phyloP scores from a whole-genome alignment of 2,329 filamentous ascomycete genomes.

The Ceratocystis papillata region DNA sequence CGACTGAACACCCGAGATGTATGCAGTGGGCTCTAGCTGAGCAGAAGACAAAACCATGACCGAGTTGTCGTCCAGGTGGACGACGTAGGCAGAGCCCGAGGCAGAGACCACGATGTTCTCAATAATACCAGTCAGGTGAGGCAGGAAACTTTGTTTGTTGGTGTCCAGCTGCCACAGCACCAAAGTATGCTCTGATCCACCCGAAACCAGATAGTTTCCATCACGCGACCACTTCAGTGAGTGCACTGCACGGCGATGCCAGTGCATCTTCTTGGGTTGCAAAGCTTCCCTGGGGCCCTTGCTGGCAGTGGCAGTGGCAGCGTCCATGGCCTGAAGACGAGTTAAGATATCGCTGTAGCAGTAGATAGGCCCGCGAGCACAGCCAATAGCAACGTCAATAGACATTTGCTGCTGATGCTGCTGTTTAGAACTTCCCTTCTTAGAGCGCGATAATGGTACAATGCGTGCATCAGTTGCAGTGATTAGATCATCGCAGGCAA shows the following conservation, averaged over 20 bases:
- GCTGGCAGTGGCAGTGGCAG: slow-evolving; percentile 25
- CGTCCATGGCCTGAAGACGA: slow-evolving; percentile 40
- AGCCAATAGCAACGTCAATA: slow-evolving; percentile 69
- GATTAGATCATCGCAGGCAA: slow-evolving; percentile 52
- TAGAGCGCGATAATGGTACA: slow-evolving; percentile 28
- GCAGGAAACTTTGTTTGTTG: slow-evolving; percentile 67
- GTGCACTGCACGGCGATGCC: slow-evolving; percentile 78
- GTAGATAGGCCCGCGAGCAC: slow-evolving; percentile 63
- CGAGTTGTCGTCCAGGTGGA: slow-evolving; percentile 87
- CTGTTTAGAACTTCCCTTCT: slow-evolving; percentile 21
- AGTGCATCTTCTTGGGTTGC: slow-evolving; percentile 63
- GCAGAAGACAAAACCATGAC: slow-evolving; percentile 81
- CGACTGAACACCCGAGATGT: slow-evolving; percentile 71
- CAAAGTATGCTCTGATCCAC: slow-evolving; percentile 78
- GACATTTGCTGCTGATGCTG: slow-evolving; percentile 18
- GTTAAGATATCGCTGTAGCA: slow-evolving; percentile 66
- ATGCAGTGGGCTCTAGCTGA: slow-evolving; percentile 73
- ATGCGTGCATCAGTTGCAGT: slow-evolving; percentile 54
- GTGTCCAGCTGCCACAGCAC: slow-evolving; percentile 93
- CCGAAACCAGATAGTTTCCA: slow-evolving; percentile 93
- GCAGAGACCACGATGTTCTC: slow-evolving; percentile 76
- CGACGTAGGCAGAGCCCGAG: slow-evolving; percentile 65
- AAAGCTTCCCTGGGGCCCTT: slow-evolving; percentile 40
- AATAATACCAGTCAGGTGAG: slow-evolving; percentile 79
- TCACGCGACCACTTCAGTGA: slow-evolving; percentile 86